phyloP scores from a whole-genome alignment of 2,329 filamentous ascomycete genomes.

The Cylindrodendrum hubeiense region DNA sequence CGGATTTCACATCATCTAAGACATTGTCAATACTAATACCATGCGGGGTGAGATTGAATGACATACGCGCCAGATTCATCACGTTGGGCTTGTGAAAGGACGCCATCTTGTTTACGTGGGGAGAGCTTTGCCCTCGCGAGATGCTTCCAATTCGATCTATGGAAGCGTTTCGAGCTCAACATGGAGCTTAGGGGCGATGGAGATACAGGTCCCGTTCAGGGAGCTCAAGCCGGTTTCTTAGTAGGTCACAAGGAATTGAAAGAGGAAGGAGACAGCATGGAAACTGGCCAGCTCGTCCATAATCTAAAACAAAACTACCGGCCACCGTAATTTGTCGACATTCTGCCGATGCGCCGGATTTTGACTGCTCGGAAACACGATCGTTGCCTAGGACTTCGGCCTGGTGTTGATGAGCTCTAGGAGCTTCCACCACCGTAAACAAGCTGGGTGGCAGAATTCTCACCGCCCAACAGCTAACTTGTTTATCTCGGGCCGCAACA shows the following conservation, averaged over 20 bases:
- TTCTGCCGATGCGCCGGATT: background rate
- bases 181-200: conserved; percentile 3
- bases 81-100: conserved; percentile 50
- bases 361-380: background rate
- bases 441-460: conserved; percentile 49
- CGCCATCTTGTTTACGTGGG: conserved; percentile 44
- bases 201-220: conserved; percentile 4
- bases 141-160: conserved; percentile 13
- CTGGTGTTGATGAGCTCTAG: background rate
- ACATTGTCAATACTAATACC: conserved; percentile 22
- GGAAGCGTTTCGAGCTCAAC: background rate
- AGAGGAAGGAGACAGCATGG: conserved; percentile 2
- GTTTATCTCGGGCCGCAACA: conserved; percentile 45
- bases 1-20: conserved; percentile 51
- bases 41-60: conserved; percentile 5
- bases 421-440: conserved; percentile 25
- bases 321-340: background rate
- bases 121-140: background rate
- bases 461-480: conserved; percentile 47
- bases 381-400: conserved; percentile 15
- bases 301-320: conserved; percentile 1
- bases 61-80: conserved; percentile 51
- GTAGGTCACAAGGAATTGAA: conserved; percentile 7
- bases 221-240: conserved; percentile 25
- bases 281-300: background rate